A percentile compares a stretch with the other conserved stretches of the same genome.
phyloP scores from a whole-genome alignment of 2,329 filamentous ascomycete genomes.

The Trichoderma arundinaceum region DNA sequence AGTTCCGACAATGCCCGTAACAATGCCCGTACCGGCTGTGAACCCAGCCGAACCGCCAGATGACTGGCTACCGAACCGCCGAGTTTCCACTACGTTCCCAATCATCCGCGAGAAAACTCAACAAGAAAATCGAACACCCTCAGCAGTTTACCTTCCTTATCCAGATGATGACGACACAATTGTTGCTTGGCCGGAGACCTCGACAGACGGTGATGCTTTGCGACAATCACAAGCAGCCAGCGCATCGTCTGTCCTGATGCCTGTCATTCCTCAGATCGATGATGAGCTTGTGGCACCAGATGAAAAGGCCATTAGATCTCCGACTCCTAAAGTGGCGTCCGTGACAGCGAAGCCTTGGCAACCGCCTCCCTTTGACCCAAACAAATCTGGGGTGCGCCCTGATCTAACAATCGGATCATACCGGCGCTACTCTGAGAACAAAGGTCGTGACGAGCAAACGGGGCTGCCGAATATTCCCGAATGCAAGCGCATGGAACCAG shows the following conservation, averaged over 20 bases:
- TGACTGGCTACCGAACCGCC: constrained; percentile 33
- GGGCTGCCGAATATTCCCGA: constrained; percentile 58
- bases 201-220: background rate
- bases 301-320: constrained; percentile 1
- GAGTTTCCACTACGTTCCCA: constrained; percentile 44
- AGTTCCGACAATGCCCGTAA: constrained; percentile 44
- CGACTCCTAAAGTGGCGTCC: constrained; percentile 26
- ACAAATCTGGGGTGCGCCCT: constrained; percentile 42
- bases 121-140: constrained; percentile 36
- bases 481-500: constrained; percentile 70
- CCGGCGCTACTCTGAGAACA: constrained; percentile 59
- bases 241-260: constrained; percentile 37
- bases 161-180: constrained; percentile 46
- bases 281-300: constrained; percentile 17
- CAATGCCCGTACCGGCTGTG: constrained; percentile 44
- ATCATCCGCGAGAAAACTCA: constrained; percentile 34
- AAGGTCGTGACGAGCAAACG: constrained; percentile 33
- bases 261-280: constrained; percentile 33
- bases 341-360: constrained; percentile 50
- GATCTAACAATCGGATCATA: constrained; percentile 55
- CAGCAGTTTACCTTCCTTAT: constrained; percentile 42
- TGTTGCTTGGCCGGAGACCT: constrained; percentile 37
- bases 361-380: constrained; percentile 53
- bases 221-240: constrained; percentile 19
- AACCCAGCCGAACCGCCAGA: constrained; percentile 29